phyloP scores from a whole-genome alignment of 345 rosid species.

The Raphanus sativus region DNA sequence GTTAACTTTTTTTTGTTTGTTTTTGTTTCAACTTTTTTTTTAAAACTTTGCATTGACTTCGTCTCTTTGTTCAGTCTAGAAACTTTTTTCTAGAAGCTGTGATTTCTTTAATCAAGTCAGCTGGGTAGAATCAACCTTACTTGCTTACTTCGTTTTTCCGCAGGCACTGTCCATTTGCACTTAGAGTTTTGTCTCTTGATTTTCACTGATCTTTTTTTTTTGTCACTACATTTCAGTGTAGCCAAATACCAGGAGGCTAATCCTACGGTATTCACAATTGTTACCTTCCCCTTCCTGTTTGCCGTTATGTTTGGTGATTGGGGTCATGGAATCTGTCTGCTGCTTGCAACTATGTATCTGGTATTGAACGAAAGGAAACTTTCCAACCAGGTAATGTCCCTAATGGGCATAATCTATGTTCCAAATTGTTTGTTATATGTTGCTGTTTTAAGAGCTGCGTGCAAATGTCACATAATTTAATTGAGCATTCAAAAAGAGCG shows the following conservation, averaged over 20 bases:
- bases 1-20: too few relatives aligned
- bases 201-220: neutral
- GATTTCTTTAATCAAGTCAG: neutral
- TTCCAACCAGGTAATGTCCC: slow-evolving; percentile 73
- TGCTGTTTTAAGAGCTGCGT: slow-evolving; percentile 4
- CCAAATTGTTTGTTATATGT: slow-evolving; percentile 1
- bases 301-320: slow-evolving; percentile 99
- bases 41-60: neutral
- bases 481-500: neutral
- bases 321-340: slow-evolving; percentile 98
- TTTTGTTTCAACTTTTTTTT: neutral
- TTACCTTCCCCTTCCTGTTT: slow-evolving; percentile 95
- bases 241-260: slow-evolving; percentile 94
- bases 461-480: neutral
- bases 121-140: slow-evolving; percentile 22
- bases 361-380: slow-evolving; percentile 84
- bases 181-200: neutral
- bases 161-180: neutral
- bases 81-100: neutral
- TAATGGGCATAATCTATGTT: neutral
- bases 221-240: slow-evolving; percentile 58
- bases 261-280: slow-evolving; percentile 87
- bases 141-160: slow-evolving; percentile 4
- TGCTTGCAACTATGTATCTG: slow-evolving; percentile 67
- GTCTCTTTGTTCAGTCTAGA: neutral